Evolutionary conservation across 306 rosid species (phyloP).

Genomic region (Corylus heterophylla): DNA sequence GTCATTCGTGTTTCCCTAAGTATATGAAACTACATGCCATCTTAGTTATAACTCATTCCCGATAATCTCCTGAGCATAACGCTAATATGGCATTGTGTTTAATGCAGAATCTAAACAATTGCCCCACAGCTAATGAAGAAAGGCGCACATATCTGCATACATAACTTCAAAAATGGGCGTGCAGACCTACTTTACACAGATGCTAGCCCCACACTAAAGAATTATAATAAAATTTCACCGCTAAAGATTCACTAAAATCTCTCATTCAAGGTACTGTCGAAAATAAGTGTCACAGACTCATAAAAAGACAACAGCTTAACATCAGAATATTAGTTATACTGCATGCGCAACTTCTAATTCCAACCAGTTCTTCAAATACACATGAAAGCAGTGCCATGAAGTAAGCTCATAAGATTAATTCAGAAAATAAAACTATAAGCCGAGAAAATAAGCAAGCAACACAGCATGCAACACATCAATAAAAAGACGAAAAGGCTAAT

Average conservation of each 20-base stretch:
- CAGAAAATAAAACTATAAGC: not conserved
- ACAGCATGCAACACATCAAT: constrained; percentile 13
- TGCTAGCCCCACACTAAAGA: not conserved
- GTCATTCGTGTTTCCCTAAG: not conserved
- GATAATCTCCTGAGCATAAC: not conserved
- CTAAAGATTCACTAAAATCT: not conserved
- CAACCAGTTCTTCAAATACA: not conserved
- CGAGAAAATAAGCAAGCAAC: not conserved
- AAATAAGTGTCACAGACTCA: not conserved
- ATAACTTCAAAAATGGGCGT: not conserved
- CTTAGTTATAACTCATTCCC: not conserved
- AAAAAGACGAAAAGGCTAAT: not conserved
- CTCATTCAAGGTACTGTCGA: not conserved
- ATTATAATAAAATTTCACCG: not conserved
- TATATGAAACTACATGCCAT: not conserved
- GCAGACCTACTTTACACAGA: not conserved
- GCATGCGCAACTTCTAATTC: not conserved
- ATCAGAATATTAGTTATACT: not conserved
- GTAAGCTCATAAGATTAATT: not conserved
- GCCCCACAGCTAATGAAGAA: not conserved
- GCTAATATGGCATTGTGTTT: not conserved
- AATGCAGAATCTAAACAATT: not conserved
- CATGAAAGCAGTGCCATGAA: not conserved
- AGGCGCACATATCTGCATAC: not conserved
- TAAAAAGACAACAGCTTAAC: not conserved